Evolutionary conservation across 768 basidiomycete species (phyloP), one percentile per base, ranked within the genome.

Genomic region (Mrakia hoshinonis): DNA sequence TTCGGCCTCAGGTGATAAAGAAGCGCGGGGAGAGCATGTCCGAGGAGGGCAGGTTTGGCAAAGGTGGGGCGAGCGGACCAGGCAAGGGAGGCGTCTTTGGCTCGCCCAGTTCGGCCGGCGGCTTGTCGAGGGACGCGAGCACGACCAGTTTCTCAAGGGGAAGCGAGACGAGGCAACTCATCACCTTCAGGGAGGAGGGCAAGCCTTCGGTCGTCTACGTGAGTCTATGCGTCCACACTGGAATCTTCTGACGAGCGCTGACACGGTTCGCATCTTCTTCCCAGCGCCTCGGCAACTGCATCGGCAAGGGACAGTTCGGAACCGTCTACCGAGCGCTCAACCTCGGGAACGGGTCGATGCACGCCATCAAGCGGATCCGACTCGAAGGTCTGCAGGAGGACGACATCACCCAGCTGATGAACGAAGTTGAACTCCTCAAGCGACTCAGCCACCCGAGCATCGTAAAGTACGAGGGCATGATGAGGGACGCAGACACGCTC

Each of bases 391-490:
- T 96, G 77, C 89, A 89, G 78, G 93, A 96, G 79, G 88, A 87
- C 24, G 94, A 98, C 77, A 87, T 97, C 24, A 85, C 84, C 61
- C 89, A 92, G 77, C 84, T 98, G 62, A 96, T 95, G 91, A 85
- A 85, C 74, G 95, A 99, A 79, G 95, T 98, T 20, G 90, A 93
- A 76, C 82, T 99, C 46, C 86, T 97, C 76, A 93, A 93, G 82
- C 85, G 89, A 58, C 81, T 98, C 51, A 87, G 87, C 13, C 95
- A 99, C 79, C 93, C 94, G 2, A 89, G 92, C 79, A 95, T 99
- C 75, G 93, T 97, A 79, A 93, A 92, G 79, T 98, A 98, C 76
- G 92, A 97, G 79, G 95, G 95, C 39, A 92, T 97, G 90, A 86
- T 87, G 24, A 82, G 93, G 75, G 94, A 94, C 78, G 85, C 89